These are phyloP conservation scores for Endoconidiophora polonica DNA, from an alignment of 2,329 filamentous ascomycete genomes.

Conservation along the genomic window DNA sequence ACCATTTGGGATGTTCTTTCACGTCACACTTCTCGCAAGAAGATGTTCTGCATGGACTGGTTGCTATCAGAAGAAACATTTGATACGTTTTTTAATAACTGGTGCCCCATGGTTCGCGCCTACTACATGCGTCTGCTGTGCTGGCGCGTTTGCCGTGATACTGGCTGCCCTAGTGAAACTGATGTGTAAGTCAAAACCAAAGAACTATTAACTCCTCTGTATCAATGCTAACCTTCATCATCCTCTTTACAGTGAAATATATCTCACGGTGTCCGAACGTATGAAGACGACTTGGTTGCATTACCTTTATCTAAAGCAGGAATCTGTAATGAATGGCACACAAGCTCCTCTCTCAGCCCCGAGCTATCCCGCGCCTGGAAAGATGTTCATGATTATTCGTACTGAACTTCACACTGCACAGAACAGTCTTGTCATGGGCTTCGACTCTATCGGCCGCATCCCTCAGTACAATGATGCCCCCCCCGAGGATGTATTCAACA, in stretches of 20 bases:
- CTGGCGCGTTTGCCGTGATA: conserved; percentile 71
- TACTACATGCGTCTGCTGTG: conserved; percentile 85
- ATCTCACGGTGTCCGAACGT: conserved; percentile 47
- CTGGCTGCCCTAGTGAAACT: conserved; percentile 44
- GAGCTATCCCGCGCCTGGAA: conserved; percentile 70
- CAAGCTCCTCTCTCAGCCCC: conserved; percentile 51
- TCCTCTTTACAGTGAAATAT: conserved; percentile 41
- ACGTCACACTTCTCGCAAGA: conserved; percentile 49
- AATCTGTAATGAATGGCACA: conserved; percentile 32
- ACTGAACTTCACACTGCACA: conserved; percentile 45
- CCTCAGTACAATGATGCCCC: conserved; percentile 16
- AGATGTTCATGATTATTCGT: conserved; percentile 75
- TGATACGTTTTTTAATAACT: conserved; percentile 73
- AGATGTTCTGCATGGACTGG: conserved; percentile 55
- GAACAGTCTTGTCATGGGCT: conserved; percentile 31
- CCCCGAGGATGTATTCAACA: conserved; percentile 17
- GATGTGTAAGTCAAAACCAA: conserved; percentile 43
- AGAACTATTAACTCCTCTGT: background rate
- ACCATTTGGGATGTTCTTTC: conserved; percentile 60
- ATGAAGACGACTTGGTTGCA: conserved; percentile 62
- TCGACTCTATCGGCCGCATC: conserved; percentile 28
- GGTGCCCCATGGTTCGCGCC: conserved; percentile 87
- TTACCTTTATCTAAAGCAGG: conserved; percentile 57
- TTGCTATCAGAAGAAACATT: conserved; percentile 61
- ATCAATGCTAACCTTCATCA: conserved; percentile 16